These are phyloP conservation scores for Mycosphaerella sp. DNA, from an alignment of 2,329 filamentous ascomycete genomes.

Conservation along the genomic window DNA sequence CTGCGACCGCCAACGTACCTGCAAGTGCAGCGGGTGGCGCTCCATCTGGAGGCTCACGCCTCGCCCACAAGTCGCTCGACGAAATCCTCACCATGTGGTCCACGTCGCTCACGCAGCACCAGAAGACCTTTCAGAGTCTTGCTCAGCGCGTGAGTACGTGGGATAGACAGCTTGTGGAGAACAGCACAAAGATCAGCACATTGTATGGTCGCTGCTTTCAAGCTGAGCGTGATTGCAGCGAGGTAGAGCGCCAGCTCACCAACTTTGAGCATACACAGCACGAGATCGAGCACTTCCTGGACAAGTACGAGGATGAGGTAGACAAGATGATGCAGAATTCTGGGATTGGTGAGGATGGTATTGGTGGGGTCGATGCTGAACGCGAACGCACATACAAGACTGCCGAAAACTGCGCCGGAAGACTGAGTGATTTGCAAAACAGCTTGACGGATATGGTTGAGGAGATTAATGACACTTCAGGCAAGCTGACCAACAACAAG, in stretches of 20 bases:
- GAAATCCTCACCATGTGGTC: constrained; percentile 98
- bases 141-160: constrained; percentile 80
- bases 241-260: constrained; percentile 86
- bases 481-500: constrained; percentile 66
- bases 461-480: constrained; percentile 92
- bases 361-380: constrained; percentile 88
- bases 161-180: constrained; percentile 89
- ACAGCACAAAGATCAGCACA: constrained; percentile 90
- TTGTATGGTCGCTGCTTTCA: constrained; percentile 88
- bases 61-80: constrained; percentile 99
- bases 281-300: constrained; percentile 80
- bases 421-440: constrained; percentile 87
- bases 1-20: neutral
- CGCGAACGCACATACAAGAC: constrained; percentile 90
- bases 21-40: constrained; percentile 62
- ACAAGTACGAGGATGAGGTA: constrained; percentile 85
- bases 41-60: constrained; percentile 71
- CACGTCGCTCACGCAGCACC: constrained; percentile 88
- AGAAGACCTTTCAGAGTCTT: constrained; percentile 91
- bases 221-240: constrained; percentile 83
- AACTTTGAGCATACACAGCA: constrained; percentile 89
- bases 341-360: constrained; percentile 42
- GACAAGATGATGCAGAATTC: constrained; percentile 81
- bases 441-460: constrained; percentile 95
- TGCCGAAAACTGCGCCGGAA: constrained; percentile 85